Base-by-base conservation (phyloP, 228 moss, liverwort and hornwort genomes). In the Sphagnum fallax region DNA sequence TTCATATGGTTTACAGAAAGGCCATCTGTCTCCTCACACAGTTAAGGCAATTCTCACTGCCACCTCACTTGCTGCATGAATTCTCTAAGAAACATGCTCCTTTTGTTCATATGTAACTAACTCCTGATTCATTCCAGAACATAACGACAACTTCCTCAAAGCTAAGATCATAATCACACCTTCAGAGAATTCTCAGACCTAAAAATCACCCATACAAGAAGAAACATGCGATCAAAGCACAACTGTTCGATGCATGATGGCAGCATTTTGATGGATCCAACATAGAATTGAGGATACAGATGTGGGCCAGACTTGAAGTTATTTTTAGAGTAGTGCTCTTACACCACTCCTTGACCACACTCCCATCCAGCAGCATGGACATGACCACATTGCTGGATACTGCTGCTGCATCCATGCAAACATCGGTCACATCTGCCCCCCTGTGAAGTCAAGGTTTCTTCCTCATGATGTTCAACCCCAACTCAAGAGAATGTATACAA, bases 281-380 rank as follows among this genome's bases (percentile, higher is more conserved):
- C 14, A 58, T 58, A 58, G 58, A 15, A 53, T 59, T n/a, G 51
- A 75, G 87, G 88, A 93, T 93, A 93, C 93, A 97, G 53, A 90
- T 91, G 62, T 91, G 90, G 71, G 90, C 82, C 50, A 98, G 76
- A 63, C 63, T 79, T 65, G 79, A 77, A 16, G 78, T 66, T 66
- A 91, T 74, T 61, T 77, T 82, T 66, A 76, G 68, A 73, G 81
- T 78, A 47, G 91, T 90, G 64, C 77, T 83, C 72, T 87, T 98
- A 75, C 93, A 93, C 97, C 97, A 98, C 73, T 98, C 91, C 78
- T 98, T 98, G 75, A 98, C 97, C 63, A 93, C 90, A 67, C 84
- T 91, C 71, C 97, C 97, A 62, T 93, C 97, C 64, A 98, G 75
- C 53, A 98, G 78, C 71, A 87, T 93, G 49, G 97, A 93, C 68